Conservation (phyloP, 2,329 filamentous ascomycete genomes). For the Aspergillus pseudonomiae region DNA sequence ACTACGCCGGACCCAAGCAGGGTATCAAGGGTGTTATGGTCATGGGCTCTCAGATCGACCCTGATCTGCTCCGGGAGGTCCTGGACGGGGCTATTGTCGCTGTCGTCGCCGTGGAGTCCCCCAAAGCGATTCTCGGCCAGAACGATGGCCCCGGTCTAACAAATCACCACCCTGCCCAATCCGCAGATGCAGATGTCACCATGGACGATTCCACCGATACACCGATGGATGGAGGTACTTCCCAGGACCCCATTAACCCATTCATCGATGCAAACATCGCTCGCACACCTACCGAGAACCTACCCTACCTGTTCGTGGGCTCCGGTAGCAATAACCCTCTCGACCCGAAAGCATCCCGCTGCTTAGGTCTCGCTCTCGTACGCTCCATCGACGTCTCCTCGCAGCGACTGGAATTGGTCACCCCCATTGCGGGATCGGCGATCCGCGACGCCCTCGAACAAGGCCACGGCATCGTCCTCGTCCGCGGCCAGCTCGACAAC, state of each 20-base stretch:
- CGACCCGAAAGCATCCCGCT: slow-evolving; percentile 51
- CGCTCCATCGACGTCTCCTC: slow-evolving; percentile 44
- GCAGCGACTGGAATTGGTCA: slow-evolving; percentile 51
- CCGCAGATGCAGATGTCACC: slow-evolving; percentile 19
- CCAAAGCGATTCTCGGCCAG: slow-evolving; percentile 31
- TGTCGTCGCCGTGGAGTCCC: slow-evolving; percentile 53
- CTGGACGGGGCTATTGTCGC: slow-evolving; percentile 59
- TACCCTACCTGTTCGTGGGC: slow-evolving; percentile 56
- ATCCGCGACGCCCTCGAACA: slow-evolving; percentile 37
- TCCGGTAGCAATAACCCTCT: slow-evolving; percentile 46
- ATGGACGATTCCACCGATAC: slow-evolving; percentile 19
- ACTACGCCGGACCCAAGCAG: slow-evolving; percentile 49
- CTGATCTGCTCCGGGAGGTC: slow-evolving; percentile 52
- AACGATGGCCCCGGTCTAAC: slow-evolving; percentile 3
- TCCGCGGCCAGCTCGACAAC: slow-evolving; percentile 50
- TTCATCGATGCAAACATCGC: slow-evolving; percentile 32
- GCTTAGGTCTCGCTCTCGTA: slow-evolving; percentile 55
- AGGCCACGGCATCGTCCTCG: slow-evolving; percentile 49
- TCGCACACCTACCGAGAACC: slow-evolving; percentile 45
- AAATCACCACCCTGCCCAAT: background rate
- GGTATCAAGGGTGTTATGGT: slow-evolving; percentile 56
- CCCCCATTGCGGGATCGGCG: slow-evolving; percentile 46
- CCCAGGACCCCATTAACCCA: slow-evolving; percentile 1
- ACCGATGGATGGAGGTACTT: background rate
- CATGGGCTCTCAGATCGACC: slow-evolving; percentile 53